Evolutionary conservation across 73 alveolate genomes (phyloP), one percentile per base, ranked within the genome.

Genomic region (Diophrys sp.): DNA sequence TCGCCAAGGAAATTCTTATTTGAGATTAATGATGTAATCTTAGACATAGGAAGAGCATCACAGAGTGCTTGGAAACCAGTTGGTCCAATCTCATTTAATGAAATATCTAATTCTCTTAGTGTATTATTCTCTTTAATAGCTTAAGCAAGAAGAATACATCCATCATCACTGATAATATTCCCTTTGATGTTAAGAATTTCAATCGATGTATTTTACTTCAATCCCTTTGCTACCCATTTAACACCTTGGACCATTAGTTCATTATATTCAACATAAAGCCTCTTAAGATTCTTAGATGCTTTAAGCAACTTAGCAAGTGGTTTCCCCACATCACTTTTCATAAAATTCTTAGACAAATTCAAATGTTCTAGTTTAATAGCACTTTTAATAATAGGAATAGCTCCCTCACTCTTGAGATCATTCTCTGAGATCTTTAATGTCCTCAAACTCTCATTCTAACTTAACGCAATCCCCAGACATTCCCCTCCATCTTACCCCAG

Each of bases 401-500:
- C 98, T 1, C 99, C 99, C 79, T 94, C 96, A 62, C 96, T 87
- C 80, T 94, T 96, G 34, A 96, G 87, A 75, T 96, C 97, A 89
- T 96, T 95, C 80, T 96, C 99, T 31, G 98, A 83, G 29, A 96
- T 83, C 71, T 92, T 96, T 67, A 95, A 87, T 44, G 93, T 86
- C 70, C 89, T 93, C 1, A 96, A 78, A 54, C 83, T 89, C 70
- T 89, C 92, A 83, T 96, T 96, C 70, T 96, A 91, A 67, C 93
- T 88, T 28, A 96, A 75, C 44, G 99, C 99, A 33, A 94, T 93
- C 14, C 99, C 99, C 24, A 96, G 88, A 73, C 97, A 91, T 79
- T 96, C 99, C 2, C 99, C 99, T 25, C 99, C 99, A 75, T 95
- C 98, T 44, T 44, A 44, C 62, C 98, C 98, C 14, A 96, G 88